Percentiles rank a stretch among this genome's conserved stretches.
Evolutionary conservation across 495 filamentous ascomycete genomes (phyloP).

Genomic region (Bacidia rubella): DNA sequence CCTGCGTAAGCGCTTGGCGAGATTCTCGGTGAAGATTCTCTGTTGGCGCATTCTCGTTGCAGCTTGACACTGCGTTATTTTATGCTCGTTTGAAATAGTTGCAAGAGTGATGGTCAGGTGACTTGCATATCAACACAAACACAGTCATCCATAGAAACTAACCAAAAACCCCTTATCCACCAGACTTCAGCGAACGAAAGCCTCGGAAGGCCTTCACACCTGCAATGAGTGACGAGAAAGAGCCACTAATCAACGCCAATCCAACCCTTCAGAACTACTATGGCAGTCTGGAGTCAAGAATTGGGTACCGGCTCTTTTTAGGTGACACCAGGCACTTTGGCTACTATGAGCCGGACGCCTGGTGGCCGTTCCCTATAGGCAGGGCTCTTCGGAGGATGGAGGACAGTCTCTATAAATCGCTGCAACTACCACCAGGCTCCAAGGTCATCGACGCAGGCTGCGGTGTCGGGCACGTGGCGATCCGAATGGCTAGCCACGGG

Average conservation of each 20-base stretch:
- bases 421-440: slow-evolving; percentile 26
- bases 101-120: too few species aligned
- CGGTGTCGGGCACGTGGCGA: slow-evolving; percentile 36
- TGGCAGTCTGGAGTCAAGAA: slow-evolving; percentile 32
- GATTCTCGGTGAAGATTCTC: too few species aligned
- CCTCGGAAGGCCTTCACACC: too few species aligned
- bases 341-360: slow-evolving; percentile 32
- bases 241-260: slow-evolving; percentile 26
- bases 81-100: too few species aligned
- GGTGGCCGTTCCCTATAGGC: slow-evolving; percentile 36
- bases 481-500: slow-evolving; percentile 28
- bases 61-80: too few species aligned
- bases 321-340: slow-evolving; percentile 40
- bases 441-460: slow-evolving; percentile 40
- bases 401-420: slow-evolving; percentile 28
- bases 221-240: too few species aligned
- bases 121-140: too few species aligned
- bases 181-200: too few species aligned
- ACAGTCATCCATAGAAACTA: too few species aligned
- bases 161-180: too few species aligned
- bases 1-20: too few species aligned
- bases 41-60: too few species aligned
- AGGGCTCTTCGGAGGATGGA: slow-evolving; percentile 34
- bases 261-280: slow-evolving; percentile 31
- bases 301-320: slow-evolving; percentile 36